Evolutionary conservation across 331 rosid species (phyloP).

Genomic region (Cydonia oblonga): DNA sequence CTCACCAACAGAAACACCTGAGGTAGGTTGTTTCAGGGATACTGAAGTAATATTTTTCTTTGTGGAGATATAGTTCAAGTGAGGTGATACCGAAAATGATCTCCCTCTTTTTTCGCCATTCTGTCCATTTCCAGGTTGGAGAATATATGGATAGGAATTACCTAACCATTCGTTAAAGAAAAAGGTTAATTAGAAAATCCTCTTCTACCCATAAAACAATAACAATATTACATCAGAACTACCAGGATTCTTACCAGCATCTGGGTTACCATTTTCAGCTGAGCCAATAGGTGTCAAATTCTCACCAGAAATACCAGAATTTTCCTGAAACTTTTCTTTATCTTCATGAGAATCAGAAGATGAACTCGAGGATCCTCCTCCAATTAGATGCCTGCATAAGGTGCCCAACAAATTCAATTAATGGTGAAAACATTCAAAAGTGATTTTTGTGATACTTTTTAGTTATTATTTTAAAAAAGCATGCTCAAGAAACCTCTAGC

Average conservation of each 20-base stretch:
- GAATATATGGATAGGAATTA: conserved; percentile 14
- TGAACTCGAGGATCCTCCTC: conserved; percentile 12
- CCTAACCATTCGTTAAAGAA: conserved; percentile 16
- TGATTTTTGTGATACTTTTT: neutral
- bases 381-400: conserved; percentile 24
- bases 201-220: neutral
- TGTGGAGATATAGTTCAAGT: conserved; percentile 21
- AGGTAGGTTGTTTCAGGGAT: conserved; percentile 24
- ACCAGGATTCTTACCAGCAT: conserved; percentile 16
- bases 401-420: neutral
- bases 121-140: conserved; percentile 14
- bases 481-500: neutral
- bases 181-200: neutral
- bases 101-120: conserved; percentile 18
- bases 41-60: conserved; percentile 25
- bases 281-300: conserved; percentile 36
- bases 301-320: conserved; percentile 29
- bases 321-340: conserved; percentile 22
- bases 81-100: conserved; percentile 29
- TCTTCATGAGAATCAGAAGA: conserved; percentile 27
- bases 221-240: neutral
- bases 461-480: neutral
- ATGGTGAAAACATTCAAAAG: neutral
- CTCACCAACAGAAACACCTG: conserved; percentile 19
- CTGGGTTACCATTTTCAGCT: conserved; percentile 23